Base-by-base conservation (phyloP, 352 stramenopile genomes). In the Albugo laibachii region DNA sequence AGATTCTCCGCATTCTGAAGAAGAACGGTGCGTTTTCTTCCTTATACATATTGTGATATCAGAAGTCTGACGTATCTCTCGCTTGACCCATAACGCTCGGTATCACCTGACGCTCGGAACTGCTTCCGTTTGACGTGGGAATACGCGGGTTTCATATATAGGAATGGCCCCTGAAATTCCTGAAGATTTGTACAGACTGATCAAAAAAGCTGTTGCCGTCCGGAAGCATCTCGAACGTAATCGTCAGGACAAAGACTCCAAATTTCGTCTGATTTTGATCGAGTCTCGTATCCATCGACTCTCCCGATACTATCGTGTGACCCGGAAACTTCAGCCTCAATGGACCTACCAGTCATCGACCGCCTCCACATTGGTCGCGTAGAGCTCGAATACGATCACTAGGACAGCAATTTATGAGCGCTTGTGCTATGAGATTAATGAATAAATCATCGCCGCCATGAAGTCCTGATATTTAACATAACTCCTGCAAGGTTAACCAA, bases 261-360 rank as follows among this genome's bases (percentile, higher is more conserved):
- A 99, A 85, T 99, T 99, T 85, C 89, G 95, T 72, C 83, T 99
- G 37, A 99, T 99, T 94, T 82, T 99, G 38, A 97, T 99, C 62
- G 96, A 99, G 82, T 97, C 81, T 63, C 84, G 95, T 68, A 99
- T 99, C 67, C 96, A 99, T 77, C 86, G 94, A 56, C 74, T 95
- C 53, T 92, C 95, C 54, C 91, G 89, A 75, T 97, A 99, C 83
- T 99, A 99, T 92, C 91, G 95, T 67, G 91, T 93, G 65, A 98
- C 95, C 69, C 85, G 94, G 66, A 98, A 99, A 83, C 86, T 99
- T 58, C 80, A 92, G 56, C 83, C 95, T 40, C 98, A 98, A 84
- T 99, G 95, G 95, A 98, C 97, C 80, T 99, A 99, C 78, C 92
- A 99, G 75, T 97, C 87, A 49, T 79, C 91, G 57, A 99, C 95